Evolutionary conservation across 1,284 basidiomycete genomes (phyloP).

Genomic region (Pseudozyma sp.): DNA sequence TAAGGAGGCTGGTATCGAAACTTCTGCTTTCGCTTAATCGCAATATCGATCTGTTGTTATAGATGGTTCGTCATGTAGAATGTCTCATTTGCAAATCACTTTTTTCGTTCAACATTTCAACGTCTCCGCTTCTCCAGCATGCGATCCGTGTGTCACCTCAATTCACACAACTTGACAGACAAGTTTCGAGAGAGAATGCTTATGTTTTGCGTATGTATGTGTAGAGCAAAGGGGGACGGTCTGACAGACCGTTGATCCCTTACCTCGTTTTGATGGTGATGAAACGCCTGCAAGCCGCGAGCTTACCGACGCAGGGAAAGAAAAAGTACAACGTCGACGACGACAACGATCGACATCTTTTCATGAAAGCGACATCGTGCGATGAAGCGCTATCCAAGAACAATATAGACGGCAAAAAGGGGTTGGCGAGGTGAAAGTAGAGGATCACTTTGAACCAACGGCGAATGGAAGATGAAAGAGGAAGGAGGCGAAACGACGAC

Average conservation of each 20-base stretch:
- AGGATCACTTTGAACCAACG: neutral
- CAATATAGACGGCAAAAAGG: neutral
- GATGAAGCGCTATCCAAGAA: constrained; percentile 15
- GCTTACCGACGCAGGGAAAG: constrained; percentile 11
- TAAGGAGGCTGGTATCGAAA: constrained; percentile 63
- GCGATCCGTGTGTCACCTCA: neutral
- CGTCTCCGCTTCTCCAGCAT: too few relatives aligned
- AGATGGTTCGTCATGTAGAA: constrained; percentile 7
- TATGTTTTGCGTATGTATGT: constrained; percentile 33
- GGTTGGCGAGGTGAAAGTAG: neutral
- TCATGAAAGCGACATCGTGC: constrained; percentile 15
- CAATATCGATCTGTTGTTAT: neutral
- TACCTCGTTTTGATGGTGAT: constrained; percentile 22
- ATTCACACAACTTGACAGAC: neutral
- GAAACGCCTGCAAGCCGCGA: neutral
- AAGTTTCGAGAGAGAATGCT: constrained; percentile 26
- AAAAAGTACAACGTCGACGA: constrained; percentile 45
- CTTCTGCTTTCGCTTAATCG: constrained; percentile 59
- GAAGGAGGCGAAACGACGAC: neutral
- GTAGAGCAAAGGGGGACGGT: constrained; percentile 13
- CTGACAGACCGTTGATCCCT: neutral
- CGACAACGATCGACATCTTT: constrained; percentile 14
- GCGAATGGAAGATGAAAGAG: constrained; percentile 1
- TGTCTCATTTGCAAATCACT: neutral
- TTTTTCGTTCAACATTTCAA: too few relatives aligned